Base-by-base conservation (phyloP, 108 stramenopile genomes). In the Stephanodiscus minutulus region DNA sequence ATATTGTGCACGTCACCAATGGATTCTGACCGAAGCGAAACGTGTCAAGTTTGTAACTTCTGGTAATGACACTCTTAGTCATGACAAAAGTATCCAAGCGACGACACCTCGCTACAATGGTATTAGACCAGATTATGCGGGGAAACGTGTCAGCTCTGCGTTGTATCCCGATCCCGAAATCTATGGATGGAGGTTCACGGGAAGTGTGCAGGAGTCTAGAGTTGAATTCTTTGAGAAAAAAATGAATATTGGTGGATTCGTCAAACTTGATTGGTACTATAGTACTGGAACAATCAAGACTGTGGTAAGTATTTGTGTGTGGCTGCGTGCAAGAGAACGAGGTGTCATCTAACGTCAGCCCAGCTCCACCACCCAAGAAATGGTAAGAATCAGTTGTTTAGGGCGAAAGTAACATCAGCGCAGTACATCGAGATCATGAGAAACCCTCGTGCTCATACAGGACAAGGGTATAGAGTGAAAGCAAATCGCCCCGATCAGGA, bases 151-250 rank as follows among this genome's bases (percentile, higher is more conserved):
- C 17, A 60, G 65, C 27, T 41, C 66, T 2, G 53, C 73, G 27
- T 25, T 39, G 7, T 86, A 88, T 77, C 87, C 87, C 11, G 87
- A 86, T 65, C 76, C 87, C 9, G 62, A 77, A 24, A 35, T n/a
- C 5, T 86, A 71, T 70, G 71, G 85, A 18, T 88, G 87, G 87
- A 86, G 25, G 13, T 88, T 88, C 72, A 88, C 87, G 21, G 87
- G 87, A 35, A 61, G 59, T 17, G 57, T 66, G 47, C 24, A 74
- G 31, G 58, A 28, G 21, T 74, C 73, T 17, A 37, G 49, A 18
- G 79, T 84, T 47, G 86, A 87, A 63, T 87, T 85, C 56, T 87
- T 87, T 62, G 86, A 87, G 70, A 68, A 72, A 55, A 41, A 61
- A 6, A 47, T 72, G 44, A 66, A 66, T 44, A 52, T 58, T n/a